These are phyloP conservation scores for Xylaria sp. DNA, from an alignment of 2,329 filamentous ascomycete species.

Conservation along the genomic window DNA sequence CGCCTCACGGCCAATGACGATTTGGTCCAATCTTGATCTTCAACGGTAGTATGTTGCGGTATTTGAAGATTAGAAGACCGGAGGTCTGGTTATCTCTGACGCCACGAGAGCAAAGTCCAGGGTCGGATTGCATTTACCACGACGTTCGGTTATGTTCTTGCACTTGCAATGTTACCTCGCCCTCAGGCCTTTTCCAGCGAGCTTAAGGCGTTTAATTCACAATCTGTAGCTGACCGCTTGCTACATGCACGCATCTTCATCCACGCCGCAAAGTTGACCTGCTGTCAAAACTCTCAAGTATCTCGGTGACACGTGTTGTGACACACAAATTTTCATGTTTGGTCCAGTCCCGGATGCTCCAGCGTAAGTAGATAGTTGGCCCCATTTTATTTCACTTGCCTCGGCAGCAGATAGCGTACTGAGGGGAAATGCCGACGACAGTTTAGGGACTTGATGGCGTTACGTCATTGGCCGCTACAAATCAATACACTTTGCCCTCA, in stretches of 20 bases:
- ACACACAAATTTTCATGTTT: neutral
- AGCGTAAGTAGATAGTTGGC: neutral
- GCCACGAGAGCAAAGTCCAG: neutral
- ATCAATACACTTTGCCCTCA: neutral
- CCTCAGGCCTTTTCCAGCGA: neutral
- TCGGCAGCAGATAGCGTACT: neutral
- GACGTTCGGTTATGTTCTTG: neutral
- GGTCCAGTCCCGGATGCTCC: neutral
- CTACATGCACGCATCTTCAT: neutral
- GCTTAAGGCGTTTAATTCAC: neutral
- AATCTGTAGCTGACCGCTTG: neutral
- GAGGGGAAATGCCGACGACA: neutral
- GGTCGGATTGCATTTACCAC: neutral
- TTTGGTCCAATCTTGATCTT: neutral
- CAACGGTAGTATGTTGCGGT: neutral
- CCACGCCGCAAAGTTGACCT: neutral
- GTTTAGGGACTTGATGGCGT: neutral
- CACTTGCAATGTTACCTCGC: neutral
- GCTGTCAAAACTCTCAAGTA: neutral
- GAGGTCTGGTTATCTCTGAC: neutral
- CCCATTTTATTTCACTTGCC: neutral
- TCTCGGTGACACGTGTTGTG: constrained; percentile 7
- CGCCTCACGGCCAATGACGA: neutral
- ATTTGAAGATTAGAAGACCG: neutral
- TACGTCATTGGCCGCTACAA: neutral